Evolutionary conservation across 768 basidiomycete species (phyloP).

Genomic region (Daedaleopsis sinensis): DNA sequence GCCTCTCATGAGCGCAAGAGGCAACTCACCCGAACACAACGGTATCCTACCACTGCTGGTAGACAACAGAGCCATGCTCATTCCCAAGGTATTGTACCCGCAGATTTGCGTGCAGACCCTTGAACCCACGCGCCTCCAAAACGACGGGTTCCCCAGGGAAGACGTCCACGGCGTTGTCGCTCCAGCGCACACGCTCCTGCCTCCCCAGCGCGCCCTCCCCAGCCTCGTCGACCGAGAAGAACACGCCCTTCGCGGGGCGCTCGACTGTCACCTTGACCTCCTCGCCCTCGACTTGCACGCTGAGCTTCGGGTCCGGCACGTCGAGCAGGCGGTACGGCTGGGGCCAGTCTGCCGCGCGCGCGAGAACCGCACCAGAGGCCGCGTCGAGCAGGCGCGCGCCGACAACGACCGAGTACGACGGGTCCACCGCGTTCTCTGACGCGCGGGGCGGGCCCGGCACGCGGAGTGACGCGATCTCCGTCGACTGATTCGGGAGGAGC

Average conservation of each 20-base stretch:
- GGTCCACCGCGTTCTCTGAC: constrained; percentile 14
- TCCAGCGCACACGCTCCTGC: constrained; percentile 54
- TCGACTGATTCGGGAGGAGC: constrained; percentile 43
- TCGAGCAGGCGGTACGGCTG: constrained; percentile 36
- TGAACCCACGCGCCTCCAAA: constrained; percentile 61
- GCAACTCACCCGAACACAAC: neutral
- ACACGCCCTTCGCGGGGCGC: constrained; percentile 83
- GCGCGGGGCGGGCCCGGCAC: constrained; percentile 24
- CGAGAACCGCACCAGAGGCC: constrained; percentile 55
- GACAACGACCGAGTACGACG: constrained; percentile 55
- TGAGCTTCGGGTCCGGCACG: constrained; percentile 33
- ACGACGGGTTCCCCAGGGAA: constrained; percentile 80
- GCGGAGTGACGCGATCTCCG: constrained; percentile 39
- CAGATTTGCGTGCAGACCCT: constrained; percentile 35
- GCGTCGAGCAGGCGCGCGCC: constrained; percentile 63
- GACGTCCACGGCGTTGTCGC: constrained; percentile 88
- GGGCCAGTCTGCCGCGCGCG: constrained; percentile 72
- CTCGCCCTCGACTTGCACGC: constrained; percentile 46
- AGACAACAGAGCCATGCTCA: constrained; percentile 8
- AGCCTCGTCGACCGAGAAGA: constrained; percentile 69
- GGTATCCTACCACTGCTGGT: neutral
- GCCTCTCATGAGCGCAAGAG: neutral
- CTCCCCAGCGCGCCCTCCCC: neutral
- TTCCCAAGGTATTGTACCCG: constrained; percentile 14
- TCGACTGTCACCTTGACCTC: constrained; percentile 50